Conservation (phyloP, 345 rosid genomes). For the Lumnitzera littorea region DNA sequence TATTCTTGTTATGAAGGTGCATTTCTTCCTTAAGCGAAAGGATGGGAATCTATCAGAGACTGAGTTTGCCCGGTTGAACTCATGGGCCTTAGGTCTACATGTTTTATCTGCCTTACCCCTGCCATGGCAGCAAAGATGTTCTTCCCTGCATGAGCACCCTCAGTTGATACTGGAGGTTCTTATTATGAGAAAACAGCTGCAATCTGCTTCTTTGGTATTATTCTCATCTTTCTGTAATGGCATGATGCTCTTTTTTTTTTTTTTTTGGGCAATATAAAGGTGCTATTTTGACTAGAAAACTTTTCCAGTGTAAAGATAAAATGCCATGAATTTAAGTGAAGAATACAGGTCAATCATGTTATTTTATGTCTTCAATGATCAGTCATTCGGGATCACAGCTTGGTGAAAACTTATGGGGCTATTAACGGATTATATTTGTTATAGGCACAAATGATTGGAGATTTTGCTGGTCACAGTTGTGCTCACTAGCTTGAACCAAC, state of each 20-base stretch:
- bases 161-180: constrained; percentile 90
- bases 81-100: constrained; percentile 97
- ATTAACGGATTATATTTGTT: too few relatives aligned
- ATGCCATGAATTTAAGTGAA: too few relatives aligned
- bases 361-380: too few relatives aligned
- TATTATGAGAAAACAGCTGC: constrained; percentile 92
- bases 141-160: constrained; percentile 94
- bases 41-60: constrained; percentile 74
- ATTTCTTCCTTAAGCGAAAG: constrained; percentile 85
- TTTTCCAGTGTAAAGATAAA: too few relatives aligned
- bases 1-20: constrained; percentile 55
- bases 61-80: constrained; percentile 82
- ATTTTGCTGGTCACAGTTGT: constrained; percentile 4
- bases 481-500: not conserved
- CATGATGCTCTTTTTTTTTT: too few relatives aligned
- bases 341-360: too few relatives aligned
- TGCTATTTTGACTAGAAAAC: too few relatives aligned
- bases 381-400: too few relatives aligned
- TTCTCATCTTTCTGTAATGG: not conserved
- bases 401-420: too few relatives aligned
- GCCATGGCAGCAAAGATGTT: constrained; percentile 98
- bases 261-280: too few relatives aligned
- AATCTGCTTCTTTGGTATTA: constrained; percentile 81
- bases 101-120: constrained; percentile 92
- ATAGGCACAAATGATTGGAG: not conserved